Conservation (phyloP, 2,329 filamentous ascomycete species). For the Ophiocordyceps camponoti-saundersi region DNA sequence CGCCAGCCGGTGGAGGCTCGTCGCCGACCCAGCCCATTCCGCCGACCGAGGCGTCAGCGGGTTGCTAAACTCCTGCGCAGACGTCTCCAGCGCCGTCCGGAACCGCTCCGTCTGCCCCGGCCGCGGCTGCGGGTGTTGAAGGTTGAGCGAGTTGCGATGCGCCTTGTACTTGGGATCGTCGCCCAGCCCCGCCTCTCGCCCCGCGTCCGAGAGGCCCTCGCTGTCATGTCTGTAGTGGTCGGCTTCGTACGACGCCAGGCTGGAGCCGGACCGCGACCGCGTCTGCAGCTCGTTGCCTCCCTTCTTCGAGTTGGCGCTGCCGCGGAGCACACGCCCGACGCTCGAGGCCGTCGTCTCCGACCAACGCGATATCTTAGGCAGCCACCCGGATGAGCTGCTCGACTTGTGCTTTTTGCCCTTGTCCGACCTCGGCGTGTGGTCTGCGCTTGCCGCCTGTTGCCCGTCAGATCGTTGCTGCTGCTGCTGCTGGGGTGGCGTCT, state of each 20-base stretch:
- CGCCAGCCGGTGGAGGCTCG: conserved; percentile 37
- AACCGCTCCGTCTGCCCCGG: conserved; percentile 59
- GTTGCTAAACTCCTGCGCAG: conserved; percentile 50
- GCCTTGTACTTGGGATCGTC: conserved; percentile 69
- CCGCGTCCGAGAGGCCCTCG: conserved; percentile 17
- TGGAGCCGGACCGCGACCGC: conserved; percentile 63
- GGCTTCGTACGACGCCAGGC: conserved; percentile 46
- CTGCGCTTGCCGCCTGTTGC: conserved; percentile 40
- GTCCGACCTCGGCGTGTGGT: conserved; percentile 59
- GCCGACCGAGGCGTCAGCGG: conserved; percentile 42
- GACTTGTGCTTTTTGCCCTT: conserved; percentile 83
- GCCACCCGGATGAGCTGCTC: conserved; percentile 57
- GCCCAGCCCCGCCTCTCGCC: conserved; percentile 12
- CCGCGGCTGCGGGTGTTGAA: conserved; percentile 65
- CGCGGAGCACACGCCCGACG: conserved; percentile 59
- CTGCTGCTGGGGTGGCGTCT: conserved; percentile 36
- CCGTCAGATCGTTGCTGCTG: conserved; percentile 10
- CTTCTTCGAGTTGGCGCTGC: conserved; percentile 39
- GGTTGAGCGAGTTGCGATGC: conserved; percentile 62
- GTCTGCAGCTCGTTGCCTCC: conserved; percentile 34
- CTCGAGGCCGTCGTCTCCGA: conserved; percentile 91
- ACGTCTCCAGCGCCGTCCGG: conserved; percentile 55
- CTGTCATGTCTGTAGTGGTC: conserved; percentile 35
- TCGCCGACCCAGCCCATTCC: conserved; percentile 45
- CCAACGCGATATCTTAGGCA: conserved; percentile 93